Evolutionary conservation across 2,329 filamentous ascomycete genomes (phyloP), one percentile per base, ranked within the genome.

Genomic region (Aureobasidium sp.): DNA sequence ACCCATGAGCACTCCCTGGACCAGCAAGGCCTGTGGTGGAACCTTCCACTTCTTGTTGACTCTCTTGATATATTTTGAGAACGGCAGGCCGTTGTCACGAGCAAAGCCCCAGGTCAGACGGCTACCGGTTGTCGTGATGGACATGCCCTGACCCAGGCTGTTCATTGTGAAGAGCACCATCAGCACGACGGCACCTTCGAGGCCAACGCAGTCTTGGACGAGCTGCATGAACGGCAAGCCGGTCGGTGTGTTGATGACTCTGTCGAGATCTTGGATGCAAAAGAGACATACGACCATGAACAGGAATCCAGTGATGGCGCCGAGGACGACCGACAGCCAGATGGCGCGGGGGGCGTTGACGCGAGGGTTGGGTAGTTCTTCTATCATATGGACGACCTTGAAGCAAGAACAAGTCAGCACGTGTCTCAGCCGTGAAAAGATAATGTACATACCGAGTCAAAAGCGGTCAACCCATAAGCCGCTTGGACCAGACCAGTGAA

Each of bases 161-260:
- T 83, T 83, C 70, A 83, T 77, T 47, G 81, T 81, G 68, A 84
- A 84, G 0, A 84, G 71, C 0, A 76, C 72, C 24, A 83, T 68
- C 7, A 84, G 71, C 0, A 75, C 74, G 1, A 76, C 74, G 12
- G 37, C 79, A 77, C 75, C 76, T 2, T 75, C 69, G 19, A 77
- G 80, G 1, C 76, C 71, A 1, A 81, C 80, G 1, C 78, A 78
- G 39, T 82, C 76, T 64, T 76, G 76, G 62, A 85, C 85, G 24
- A 85, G 77, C 54, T 83, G 76, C 67, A 87, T 85, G 64, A 85
- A 84, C 0, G 85, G 83, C 52, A 81, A 83, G 0, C 77, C 77
- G 0, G 81, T 82, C 0, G 75, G 74, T 0, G 76, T 77, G 0
- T 70, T 70, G 3, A 82, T 69, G 0, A 79, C 75, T 0, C 67